Conservation (phyloP, 2,329 filamentous ascomycete species). For the Aspergillus aculeatus region DNA sequence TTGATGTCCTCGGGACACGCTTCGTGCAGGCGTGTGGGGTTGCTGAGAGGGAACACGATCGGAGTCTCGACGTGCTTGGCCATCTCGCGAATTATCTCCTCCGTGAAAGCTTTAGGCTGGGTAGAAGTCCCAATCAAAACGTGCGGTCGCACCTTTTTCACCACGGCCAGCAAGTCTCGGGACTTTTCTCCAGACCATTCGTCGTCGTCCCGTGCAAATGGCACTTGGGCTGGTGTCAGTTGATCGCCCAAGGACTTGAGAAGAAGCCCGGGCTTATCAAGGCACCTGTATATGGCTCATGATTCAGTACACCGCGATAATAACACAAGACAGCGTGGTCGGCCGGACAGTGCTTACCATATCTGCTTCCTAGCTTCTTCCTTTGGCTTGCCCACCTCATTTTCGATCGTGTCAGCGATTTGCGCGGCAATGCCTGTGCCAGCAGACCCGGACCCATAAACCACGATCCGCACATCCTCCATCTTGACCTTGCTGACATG, state of each 20-base stretch:
- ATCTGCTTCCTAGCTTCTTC: slow-evolving; percentile 1
- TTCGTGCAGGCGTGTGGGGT: slow-evolving; percentile 81
- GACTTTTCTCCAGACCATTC: slow-evolving; percentile 62
- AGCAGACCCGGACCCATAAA: slow-evolving; percentile 80
- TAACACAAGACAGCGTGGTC: not conserved
- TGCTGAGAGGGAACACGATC: slow-evolving; percentile 78
- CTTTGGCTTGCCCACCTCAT: slow-evolving; percentile 57
- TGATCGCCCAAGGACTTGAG: slow-evolving; percentile 60
- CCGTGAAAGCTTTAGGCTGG: slow-evolving; percentile 70
- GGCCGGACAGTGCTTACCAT: not conserved
- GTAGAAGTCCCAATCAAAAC: slow-evolving; percentile 84
- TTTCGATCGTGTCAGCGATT: slow-evolving; percentile 72
- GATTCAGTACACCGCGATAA: not conserved
- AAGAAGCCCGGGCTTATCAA: slow-evolving; percentile 79
- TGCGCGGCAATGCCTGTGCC: slow-evolving; percentile 86
- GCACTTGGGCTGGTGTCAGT: slow-evolving; percentile 65
- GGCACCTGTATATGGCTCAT: slow-evolving; percentile 54
- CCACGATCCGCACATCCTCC: slow-evolving; percentile 66
- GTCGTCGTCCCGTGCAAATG: slow-evolving; percentile 62
- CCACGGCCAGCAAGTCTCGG: slow-evolving; percentile 62
- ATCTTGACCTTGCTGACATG: slow-evolving; percentile 67
- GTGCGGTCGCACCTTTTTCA: slow-evolving; percentile 72
- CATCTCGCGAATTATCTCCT: slow-evolving; percentile 74
- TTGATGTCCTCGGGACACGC: slow-evolving; percentile 74
- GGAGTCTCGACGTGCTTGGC: slow-evolving; percentile 68